Conservation (phyloP, 163 green algal genomes). For the Chlorella variabilis region DNA sequence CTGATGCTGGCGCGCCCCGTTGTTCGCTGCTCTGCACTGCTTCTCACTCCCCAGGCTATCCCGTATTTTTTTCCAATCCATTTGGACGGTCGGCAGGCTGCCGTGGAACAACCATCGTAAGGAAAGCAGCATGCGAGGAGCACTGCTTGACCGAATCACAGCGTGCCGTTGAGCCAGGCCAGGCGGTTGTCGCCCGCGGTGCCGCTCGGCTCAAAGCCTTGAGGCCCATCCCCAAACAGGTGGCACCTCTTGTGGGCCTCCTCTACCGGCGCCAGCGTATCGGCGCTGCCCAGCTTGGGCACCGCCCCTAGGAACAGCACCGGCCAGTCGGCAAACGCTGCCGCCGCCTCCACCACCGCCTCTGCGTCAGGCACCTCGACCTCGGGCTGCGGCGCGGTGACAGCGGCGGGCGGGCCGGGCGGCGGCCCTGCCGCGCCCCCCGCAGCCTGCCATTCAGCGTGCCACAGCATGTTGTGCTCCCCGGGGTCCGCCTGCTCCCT, state of each 20-base stretch:
- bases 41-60: too few species aligned
- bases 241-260: neutral
- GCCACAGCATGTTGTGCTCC: neutral
- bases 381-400: neutral
- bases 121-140: too few species aligned
- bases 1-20: too few species aligned
- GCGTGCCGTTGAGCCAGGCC: neutral
- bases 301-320: slow-evolving; percentile 8
- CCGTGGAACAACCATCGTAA: too few species aligned
- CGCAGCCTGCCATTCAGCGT: neutral
- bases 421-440: neutral
- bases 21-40: too few species aligned
- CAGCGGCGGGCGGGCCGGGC: neutral
- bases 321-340: neutral
- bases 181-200: neutral
- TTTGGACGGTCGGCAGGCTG: too few species aligned
- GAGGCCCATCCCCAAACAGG: neutral
- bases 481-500: neutral
- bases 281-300: neutral
- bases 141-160: too few species aligned
- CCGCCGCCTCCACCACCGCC: neutral
- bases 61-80: too few species aligned
- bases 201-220: neutral
- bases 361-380: neutral
- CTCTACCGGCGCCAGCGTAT: neutral